Conservation (phyloP, 2,329 filamentous ascomycete species). For the Fusarium sulawesiense region DNA sequence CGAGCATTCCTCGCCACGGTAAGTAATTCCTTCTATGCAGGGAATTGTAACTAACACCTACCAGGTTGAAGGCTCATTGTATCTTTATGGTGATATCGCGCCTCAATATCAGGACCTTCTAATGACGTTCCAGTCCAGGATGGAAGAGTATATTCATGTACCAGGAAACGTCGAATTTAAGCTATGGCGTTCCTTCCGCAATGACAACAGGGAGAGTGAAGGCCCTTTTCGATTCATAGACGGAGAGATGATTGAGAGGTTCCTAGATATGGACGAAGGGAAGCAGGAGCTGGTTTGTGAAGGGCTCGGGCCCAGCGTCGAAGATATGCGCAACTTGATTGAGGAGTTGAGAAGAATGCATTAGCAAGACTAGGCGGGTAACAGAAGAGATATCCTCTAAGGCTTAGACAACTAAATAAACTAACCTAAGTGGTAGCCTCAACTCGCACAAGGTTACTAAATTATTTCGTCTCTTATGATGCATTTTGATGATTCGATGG, state of each 20-base stretch:
- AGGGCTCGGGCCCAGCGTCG: slow-evolving; percentile 69
- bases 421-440: background rate
- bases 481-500: background rate
- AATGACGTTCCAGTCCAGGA: slow-evolving; percentile 79
- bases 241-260: slow-evolving; percentile 88
- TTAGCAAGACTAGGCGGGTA: slow-evolving; percentile 45
- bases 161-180: slow-evolving; percentile 82
- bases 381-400: background rate
- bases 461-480: background rate
- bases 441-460: background rate
- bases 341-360: slow-evolving; percentile 73
- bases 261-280: slow-evolving; percentile 76
- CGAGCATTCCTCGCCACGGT: slow-evolving; percentile 91
- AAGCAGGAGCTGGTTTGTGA: slow-evolving; percentile 64
- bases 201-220: slow-evolving; percentile 75
- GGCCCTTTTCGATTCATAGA: slow-evolving; percentile 91
- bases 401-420: background rate
- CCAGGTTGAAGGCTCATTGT: slow-evolving; percentile 89
- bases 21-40: slow-evolving; percentile 51
- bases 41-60: slow-evolving; percentile 21
- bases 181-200: slow-evolving; percentile 84
- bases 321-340: slow-evolving; percentile 70
- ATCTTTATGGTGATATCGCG: slow-evolving; percentile 85
- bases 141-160: slow-evolving; percentile 74
- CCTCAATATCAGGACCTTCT: slow-evolving; percentile 80